A percentile compares a stretch with the other conserved stretches of the same genome.
These are phyloP conservation scores for Penicillium bialowiezense DNA, from an alignment of 495 filamentous ascomycete genomes.

Conservation along the genomic window DNA sequence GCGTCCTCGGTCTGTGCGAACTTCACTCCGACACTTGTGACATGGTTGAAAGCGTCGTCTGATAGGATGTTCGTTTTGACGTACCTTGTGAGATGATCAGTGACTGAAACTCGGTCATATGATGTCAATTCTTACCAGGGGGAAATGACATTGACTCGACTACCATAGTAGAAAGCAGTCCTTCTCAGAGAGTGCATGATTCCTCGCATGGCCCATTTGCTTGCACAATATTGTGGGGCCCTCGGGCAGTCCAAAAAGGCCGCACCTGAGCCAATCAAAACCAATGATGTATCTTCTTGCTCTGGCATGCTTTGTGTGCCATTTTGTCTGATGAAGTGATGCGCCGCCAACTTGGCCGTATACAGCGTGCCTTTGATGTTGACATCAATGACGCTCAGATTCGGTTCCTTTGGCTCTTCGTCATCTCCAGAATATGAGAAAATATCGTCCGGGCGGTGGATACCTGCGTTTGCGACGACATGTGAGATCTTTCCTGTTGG, in stretches of 20 bases:
- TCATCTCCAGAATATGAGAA: constrained; percentile 23
- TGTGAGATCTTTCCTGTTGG: constrained; percentile 38
- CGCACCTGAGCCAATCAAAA: constrained; percentile 28
- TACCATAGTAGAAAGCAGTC: constrained; percentile 20
- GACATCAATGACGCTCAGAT: constrained; percentile 40
- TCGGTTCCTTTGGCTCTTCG: constrained; percentile 28
- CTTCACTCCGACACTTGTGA: constrained; percentile 12
- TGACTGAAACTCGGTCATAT: background rate
- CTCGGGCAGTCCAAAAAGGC: constrained; percentile 25
- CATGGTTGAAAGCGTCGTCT: constrained; percentile 8
- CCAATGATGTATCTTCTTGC: constrained; percentile 22
- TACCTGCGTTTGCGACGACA: constrained; percentile 45
- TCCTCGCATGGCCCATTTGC: constrained; percentile 31
- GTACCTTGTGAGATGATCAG: constrained; percentile 12
- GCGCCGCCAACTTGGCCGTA: constrained; percentile 41
- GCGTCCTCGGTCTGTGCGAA: constrained; percentile 17
- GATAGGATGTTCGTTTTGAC: constrained; percentile 24
- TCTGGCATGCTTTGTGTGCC: constrained; percentile 2
- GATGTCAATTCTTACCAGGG: constrained; percentile 13
- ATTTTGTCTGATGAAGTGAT: constrained; percentile 35
- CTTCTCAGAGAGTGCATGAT: constrained; percentile 24
- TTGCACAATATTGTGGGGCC: constrained; percentile 21
- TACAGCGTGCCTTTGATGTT: constrained; percentile 41
- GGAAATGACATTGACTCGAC: constrained; percentile 19
- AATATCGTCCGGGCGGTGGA: constrained; percentile 40